Evolutionary conservation across 2,329 filamentous ascomycete genomes (phyloP), one percentile per base, ranked within the genome.

Genomic region (Talaromyces islandicus): DNA sequence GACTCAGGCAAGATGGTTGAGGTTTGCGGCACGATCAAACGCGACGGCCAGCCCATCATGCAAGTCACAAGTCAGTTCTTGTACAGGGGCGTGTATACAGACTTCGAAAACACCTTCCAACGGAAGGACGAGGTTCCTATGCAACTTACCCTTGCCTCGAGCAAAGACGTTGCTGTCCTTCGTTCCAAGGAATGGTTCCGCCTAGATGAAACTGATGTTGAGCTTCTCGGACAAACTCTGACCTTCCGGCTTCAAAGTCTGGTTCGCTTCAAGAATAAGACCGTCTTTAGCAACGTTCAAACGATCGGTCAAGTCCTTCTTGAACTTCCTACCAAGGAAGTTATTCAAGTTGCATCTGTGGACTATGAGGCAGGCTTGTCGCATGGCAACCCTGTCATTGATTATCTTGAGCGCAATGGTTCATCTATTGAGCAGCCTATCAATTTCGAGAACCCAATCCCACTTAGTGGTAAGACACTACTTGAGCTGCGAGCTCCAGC

Each of bases 1-100:
- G 92, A 96, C 14, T 92, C 94, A 62, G 94, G 94, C 54, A 99
- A 99, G 83, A 97, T 99, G 92, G 95, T 99, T 19, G 95, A 99
- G 77, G 93, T 99, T n/a, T 97, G 92, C 70, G 94, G 94, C 64
- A 99, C 94, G 6, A 96, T 99, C 69, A 88, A 85, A 58, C 89
- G 94, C 50, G 86, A 92, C 58, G 89, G 89, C 27, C 77, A 90
- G 74, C 83, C 92, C 6, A 91, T 99, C 64, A 99, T 99, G 94
- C 92, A 99, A 73, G 94, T 99, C 29, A 97, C 92, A 12, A 97
- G 92, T 64, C 94, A 99, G 76, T 99, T 99, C 84, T 77, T 99
- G 70, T 99, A 99, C 82, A 89, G 95, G 55, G 94, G 94, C 60
- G 83, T 83, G 30, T 99, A 99, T 79, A 89, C 85, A 59, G 95